Base-by-base conservation (phyloP, 2,329 filamentous ascomycete species). In the Diaporthe batatas region DNA sequence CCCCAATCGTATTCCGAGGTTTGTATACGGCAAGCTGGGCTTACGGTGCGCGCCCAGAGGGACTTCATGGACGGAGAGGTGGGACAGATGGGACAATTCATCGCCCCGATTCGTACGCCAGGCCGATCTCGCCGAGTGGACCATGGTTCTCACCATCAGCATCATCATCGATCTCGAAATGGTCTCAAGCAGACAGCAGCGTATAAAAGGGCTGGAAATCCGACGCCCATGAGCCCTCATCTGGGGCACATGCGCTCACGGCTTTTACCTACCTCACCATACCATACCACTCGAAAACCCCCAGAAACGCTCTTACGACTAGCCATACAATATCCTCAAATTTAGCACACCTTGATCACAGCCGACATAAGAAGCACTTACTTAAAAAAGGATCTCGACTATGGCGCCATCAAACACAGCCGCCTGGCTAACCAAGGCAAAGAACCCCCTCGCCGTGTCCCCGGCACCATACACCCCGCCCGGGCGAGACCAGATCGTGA, bases 401-500 rank as follows among this genome's bases (percentile, higher is more conserved):
- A 71, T 71, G 68, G n/a, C 68, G 1, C 68, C 68, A 2, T 62
- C 44, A n/a, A 71, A 71, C 68, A 62, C 16, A 36, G 68, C 55
- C 59, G 68, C 68, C 18, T 71, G 68, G 68, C 68, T 71, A 1
- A 42, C 10, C 1, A 25, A 67, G 68, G 42, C 55, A 36, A 51
- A 39, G 25, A 29, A 32, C 18, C 68, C n/a, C 6, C 55, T 71
- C 1, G 21, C 29, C 23, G 55, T 71, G 23, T 39, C 44, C 6
- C 36, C 68, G 23, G 68, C 68, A 3, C 68, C 68, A 0, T 71
- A 62, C 55, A 64, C 68, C 23, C 25, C 16, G 3, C 68, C 68
- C 2, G 68, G 68, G 4, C 68, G 29, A 2, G 18, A 67, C 42
- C 74, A 81, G 70, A 73, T 81, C 25, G 73, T 81, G n/a, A 70